Evolutionary conservation across 352 stramenopile species (phyloP), one percentile per base, ranked within the genome.

Genomic region (Phytophthora foliorum): DNA sequence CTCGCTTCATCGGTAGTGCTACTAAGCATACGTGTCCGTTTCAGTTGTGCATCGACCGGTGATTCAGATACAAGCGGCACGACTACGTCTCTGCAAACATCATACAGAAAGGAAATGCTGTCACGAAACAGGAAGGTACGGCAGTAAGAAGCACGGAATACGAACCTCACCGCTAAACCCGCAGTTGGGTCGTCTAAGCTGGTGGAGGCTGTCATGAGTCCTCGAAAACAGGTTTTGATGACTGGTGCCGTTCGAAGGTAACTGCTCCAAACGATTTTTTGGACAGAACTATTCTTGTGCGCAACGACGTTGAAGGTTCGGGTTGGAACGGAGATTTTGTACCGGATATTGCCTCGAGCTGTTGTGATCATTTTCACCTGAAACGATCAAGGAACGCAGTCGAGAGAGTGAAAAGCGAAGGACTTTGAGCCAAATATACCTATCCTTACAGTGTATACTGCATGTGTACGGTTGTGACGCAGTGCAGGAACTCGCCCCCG

Each of bases 1-100:
- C 32, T 46, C 1, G 31, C 34, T 11, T 22, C 22, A 24, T 73
- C 63, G 10, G 51, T 67, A 36, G 45, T 60, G 39, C 51, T 73
- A 3, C 57, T 73, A 11, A 63, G 44, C 31, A 55, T 57, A 21
- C 58, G 48, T 0, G 27, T 41, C 2, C 55, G 38, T 29, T 48
- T 69, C 5, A 67, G 56, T 22, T 57, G 13, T 17, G 44, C 21
- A 9, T 56, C 32, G 1, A 32, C 22, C 1, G 50, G 34, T 11
- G 50, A 53, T 1, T 68, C 58, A 1, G 38, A 44, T 51, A 46
- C 24, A 36, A 58, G 42, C 16, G 57, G 44, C 6, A 49, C 42
- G 19, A 29, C 25, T 4, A 57, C 36, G 51, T 63, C 39, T 21
- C 54, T 64, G 42, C 14, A 50, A 22, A 2, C 19, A 27, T 48